A percentile compares a stretch with the other conserved stretches of the same genome.
phyloP scores from a whole-genome alignment of 768 basidiomycete species.

The Lactarius psammicola region DNA sequence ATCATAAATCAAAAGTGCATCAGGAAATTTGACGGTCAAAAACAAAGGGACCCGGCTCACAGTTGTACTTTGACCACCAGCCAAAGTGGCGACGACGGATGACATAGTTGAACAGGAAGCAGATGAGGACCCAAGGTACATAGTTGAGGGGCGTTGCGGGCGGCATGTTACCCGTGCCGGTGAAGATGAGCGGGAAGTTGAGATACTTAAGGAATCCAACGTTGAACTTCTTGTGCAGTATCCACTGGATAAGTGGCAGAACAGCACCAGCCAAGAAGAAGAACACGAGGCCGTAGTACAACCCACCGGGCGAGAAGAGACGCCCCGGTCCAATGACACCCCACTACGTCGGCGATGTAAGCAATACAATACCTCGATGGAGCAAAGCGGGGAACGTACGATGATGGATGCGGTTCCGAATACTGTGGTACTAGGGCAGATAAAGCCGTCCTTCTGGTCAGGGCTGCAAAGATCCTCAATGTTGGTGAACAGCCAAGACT shows the following conservation, averaged over 20 bases:
- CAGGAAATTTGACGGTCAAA: constrained; percentile 30
- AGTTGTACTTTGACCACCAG: constrained; percentile 45
- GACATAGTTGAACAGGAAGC: constrained; percentile 40
- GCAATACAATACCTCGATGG: background rate
- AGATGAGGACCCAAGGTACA: constrained; percentile 40
- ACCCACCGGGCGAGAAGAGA: constrained; percentile 10
- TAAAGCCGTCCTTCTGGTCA: constrained; percentile 59
- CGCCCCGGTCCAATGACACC: constrained; percentile 76
- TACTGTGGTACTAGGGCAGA: constrained; percentile 66
- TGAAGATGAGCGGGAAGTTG: constrained; percentile 49
- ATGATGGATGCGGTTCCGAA: constrained; percentile 80
- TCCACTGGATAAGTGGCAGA: constrained; percentile 54
- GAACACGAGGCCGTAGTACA: constrained; percentile 45
- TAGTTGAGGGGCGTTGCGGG: constrained; percentile 45
- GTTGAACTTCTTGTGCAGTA: constrained; percentile 37
- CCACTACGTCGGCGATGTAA: constrained; percentile 28
- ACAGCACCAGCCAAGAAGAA: constrained; percentile 79
- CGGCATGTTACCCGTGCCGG: constrained; percentile 41
- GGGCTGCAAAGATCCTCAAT: constrained; percentile 58
- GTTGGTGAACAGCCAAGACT: constrained; percentile 74
- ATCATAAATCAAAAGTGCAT: constrained; percentile 32
- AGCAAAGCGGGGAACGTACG: constrained; percentile 44
- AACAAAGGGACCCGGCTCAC: constrained; percentile 25
- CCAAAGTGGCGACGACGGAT: constrained; percentile 40
- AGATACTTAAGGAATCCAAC: constrained; percentile 51